Percentiles rank a stretch among this genome's conserved stretches.
phyloP scores from a whole-genome alignment of 2,329 filamentous ascomycete genomes.

The Epichloe scottii region DNA sequence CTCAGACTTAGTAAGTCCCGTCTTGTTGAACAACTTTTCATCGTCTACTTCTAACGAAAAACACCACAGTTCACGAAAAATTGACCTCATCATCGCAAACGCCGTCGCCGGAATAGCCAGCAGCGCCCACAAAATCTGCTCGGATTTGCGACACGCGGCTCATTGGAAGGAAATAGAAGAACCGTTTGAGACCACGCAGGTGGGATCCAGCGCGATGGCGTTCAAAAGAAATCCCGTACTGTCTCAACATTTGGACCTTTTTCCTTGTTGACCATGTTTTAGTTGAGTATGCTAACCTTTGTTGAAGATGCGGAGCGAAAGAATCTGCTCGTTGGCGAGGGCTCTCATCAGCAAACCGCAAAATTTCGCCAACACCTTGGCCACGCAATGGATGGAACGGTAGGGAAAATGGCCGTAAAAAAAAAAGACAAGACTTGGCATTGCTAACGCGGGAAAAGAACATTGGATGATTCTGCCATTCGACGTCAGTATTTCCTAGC shows the following conservation, averaged over 20 bases:
- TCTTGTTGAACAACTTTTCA: background rate
- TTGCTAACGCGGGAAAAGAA: conserved; percentile 13
- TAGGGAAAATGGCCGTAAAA: too few species aligned
- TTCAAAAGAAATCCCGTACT: conserved; percentile 11
- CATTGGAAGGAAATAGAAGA: conserved; percentile 76
- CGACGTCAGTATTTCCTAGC: conserved; percentile 26
- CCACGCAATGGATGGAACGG: conserved; percentile 43
- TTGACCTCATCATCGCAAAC: conserved; percentile 70
- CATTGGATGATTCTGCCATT: conserved; percentile 65
- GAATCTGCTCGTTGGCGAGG: conserved; percentile 16
- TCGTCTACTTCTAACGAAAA: too few species aligned
- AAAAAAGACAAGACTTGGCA: too few species aligned
- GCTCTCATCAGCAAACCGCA: conserved; percentile 30
- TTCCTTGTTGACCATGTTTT: background rate
- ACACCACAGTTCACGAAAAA: conserved; percentile 48
- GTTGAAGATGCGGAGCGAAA: conserved; percentile 5
- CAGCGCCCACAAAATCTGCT: conserved; percentile 58
- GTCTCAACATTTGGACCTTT: background rate
- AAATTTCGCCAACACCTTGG: conserved; percentile 18
- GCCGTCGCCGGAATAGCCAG: conserved; percentile 68
- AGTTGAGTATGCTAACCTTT: background rate
- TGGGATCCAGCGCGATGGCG: conserved; percentile 41
- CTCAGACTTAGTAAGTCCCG: conserved; percentile 39
- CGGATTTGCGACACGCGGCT: conserved; percentile 52
- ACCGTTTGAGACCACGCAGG: conserved; percentile 70